Evolutionary conservation across 495 filamentous ascomycete species (phyloP).

Genomic region (Tuber aestivum): DNA sequence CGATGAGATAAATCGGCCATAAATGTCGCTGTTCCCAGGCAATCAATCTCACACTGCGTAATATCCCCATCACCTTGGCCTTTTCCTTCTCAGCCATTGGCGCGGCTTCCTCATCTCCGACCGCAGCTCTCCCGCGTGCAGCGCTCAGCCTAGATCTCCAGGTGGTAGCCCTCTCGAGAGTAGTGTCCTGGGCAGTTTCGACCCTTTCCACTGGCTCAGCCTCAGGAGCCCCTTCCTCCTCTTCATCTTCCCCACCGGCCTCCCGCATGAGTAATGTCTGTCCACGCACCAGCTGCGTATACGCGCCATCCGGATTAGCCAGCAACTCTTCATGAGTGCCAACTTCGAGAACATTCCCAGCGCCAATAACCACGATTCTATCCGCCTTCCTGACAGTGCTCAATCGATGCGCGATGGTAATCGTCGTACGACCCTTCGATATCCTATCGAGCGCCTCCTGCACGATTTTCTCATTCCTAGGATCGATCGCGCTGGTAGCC

Average conservation of each 20-base stretch:
- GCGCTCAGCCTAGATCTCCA: conserved; percentile 32
- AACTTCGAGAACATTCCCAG: conserved; percentile 58
- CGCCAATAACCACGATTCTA: conserved; percentile 68
- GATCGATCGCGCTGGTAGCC: conserved; percentile 74
- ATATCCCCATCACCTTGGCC: conserved; percentile 12
- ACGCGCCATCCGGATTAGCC: conserved; percentile 48
- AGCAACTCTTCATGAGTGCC: conserved; percentile 66
- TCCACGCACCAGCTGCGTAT: conserved; percentile 51
- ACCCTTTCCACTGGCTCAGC: conserved; percentile 8
- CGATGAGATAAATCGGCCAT: conserved; percentile 26
- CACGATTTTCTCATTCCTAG: conserved; percentile 61
- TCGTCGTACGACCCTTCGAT: conserved; percentile 66
- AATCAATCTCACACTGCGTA: conserved; percentile 25
- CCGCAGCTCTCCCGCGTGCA: conserved; percentile 9
- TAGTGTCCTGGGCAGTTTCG: not conserved
- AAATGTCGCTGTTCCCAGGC: conserved; percentile 30
- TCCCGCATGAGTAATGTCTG: conserved; percentile 48
- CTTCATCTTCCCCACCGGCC: conserved; percentile 7
- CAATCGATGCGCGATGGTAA: conserved; percentile 75
- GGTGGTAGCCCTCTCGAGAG: conserved; percentile 24
- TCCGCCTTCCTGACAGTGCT: conserved; percentile 70
- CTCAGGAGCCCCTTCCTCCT: conserved; percentile 8
- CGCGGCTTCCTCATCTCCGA: conserved; percentile 26
- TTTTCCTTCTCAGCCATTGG: conserved; percentile 9
- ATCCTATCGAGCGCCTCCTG: conserved; percentile 67